These are phyloP conservation scores for Vigna reflexopilosa DNA, from an alignment of 306 rosid genomes.

Conservation along the genomic window DNA sequence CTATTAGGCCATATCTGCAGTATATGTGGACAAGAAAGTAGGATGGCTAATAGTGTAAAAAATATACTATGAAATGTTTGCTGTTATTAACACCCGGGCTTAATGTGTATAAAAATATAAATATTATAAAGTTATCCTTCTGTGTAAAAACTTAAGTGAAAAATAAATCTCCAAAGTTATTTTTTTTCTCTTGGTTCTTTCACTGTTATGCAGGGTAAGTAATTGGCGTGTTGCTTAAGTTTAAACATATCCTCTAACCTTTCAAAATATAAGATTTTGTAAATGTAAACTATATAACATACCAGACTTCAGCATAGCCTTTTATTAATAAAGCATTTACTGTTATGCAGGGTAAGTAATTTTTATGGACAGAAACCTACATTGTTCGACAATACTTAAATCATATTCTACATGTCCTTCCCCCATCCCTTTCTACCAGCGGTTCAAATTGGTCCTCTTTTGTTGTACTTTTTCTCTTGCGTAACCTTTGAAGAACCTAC, in stretches of 20 bases:
- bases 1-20: background rate
- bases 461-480: constrained; percentile 35
- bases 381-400: constrained; percentile 21
- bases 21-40: background rate
- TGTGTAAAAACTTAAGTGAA: background rate
- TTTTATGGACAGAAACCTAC: constrained; percentile 32
- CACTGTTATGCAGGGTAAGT: background rate
- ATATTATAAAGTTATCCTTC: background rate
- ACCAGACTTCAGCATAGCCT: background rate
- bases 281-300: background rate
- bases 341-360: background rate
- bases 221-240: background rate
- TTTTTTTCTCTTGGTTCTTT: background rate
- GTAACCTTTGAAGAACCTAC: constrained; percentile 38
- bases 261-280: background rate
- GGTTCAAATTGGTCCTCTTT: constrained; percentile 35
- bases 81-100: background rate
- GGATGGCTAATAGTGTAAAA: background rate
- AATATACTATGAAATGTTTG: background rate
- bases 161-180: background rate
- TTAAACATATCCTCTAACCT: background rate
- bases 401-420: constrained; percentile 36
- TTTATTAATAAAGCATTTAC: background rate
- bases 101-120: background rate
- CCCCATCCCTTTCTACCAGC: constrained; percentile 17